Base-by-base conservation (phyloP, 1,284 basidiomycete species). In the Acaromyces ingoldii region DNA sequence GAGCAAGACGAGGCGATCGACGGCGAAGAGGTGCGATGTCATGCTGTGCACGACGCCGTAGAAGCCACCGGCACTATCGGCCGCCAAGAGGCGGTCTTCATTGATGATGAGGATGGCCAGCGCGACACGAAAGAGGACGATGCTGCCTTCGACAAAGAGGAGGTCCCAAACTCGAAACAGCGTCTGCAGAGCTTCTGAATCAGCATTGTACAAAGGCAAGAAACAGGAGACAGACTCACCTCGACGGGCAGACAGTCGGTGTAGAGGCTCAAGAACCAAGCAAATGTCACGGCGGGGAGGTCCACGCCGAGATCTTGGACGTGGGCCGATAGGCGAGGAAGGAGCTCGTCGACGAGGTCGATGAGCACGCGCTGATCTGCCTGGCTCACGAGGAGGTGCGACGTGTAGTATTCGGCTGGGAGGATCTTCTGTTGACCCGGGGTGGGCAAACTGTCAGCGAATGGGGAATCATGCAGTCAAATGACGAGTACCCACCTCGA, bases 181-280 rank as follows among this genome's bases (percentile, higher is more conserved):
- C 21, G 72, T 74, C 55, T 59, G 39, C 21, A 7, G 2, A 50
- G 6, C 11, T 39, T n/a, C n/a, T n/a, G n/a, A n/a, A n/a, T n/a
- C n/a, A 13, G 21, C 19, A 10, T 10, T 24, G 38, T 24, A 13
- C 19, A 24, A 21, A 10, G 19, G 10, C 11, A 10, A 40, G 11
- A 13, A 24, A 29, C 42, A 33, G 91, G 2, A 91, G 84, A 40
- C 90, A 80, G 6, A 41, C 81, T 55, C 60, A 90, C 89, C 82
- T 95, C 92, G 22, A 96, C 89, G 3, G 93, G 93, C 3, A 97
- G 79, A 76, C 91, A 95, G 69, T 96, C 91, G 0, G 93, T 96
- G 72, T 96, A 98, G 17, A 98, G 79, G 4, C 89, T 92, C 33
- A 98, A 79, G 78, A 97, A 96, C 93, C 93, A 98, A 2, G 91